phyloP scores from a whole-genome alignment of 1,139 yeast species.

The Saccharomyces hybrid region DNA sequence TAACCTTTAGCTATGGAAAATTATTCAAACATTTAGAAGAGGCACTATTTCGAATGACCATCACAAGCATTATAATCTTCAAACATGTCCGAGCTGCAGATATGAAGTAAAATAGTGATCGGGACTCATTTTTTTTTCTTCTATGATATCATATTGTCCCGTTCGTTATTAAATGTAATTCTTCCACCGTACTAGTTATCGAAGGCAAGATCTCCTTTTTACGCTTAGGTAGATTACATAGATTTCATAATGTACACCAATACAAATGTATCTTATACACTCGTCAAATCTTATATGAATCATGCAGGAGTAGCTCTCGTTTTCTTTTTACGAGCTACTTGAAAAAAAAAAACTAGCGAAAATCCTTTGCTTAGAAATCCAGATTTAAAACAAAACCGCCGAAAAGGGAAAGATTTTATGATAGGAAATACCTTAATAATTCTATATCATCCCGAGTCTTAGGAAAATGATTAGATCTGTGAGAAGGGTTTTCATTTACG shows the following conservation, averaged over 20 bases:
- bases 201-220: background rate
- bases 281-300: background rate
- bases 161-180: background rate
- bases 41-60: too few relatives aligned
- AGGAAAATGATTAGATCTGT: background rate
- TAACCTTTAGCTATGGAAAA: background rate
- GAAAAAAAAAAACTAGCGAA: background rate
- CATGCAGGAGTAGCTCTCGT: background rate
- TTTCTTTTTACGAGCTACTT: background rate
- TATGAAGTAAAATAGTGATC: background rate
- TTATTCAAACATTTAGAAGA: background rate
- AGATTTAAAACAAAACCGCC: background rate
- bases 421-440: background rate
- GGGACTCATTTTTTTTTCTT: background rate
- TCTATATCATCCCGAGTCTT: background rate
- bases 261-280: background rate
- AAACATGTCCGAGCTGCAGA: background rate
- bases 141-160: background rate
- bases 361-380: background rate
- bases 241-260: background rate
- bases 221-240: background rate
- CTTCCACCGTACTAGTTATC: background rate
- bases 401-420: background rate
- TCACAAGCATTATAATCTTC: background rate
- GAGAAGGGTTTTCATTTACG: constrained; percentile 2